Evolutionary conservation across 2,329 filamentous ascomycete genomes (phyloP).

Genomic region (Pseudocercospora fuligena): DNA sequence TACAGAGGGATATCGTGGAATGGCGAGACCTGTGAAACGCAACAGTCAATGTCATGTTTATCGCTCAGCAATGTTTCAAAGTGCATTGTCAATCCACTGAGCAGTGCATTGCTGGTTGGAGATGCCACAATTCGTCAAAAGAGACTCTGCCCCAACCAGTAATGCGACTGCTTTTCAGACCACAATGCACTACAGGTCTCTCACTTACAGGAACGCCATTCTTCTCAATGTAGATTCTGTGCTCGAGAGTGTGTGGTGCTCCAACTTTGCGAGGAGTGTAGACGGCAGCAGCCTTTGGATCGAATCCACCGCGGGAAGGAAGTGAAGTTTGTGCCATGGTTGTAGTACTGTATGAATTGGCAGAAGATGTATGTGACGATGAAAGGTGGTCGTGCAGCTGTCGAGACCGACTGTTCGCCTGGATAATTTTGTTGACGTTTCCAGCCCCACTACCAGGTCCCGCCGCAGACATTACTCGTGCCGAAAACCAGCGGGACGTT

Average conservation of each 20-base stretch:
- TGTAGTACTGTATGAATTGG: slow-evolving; percentile 21
- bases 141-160: background rate
- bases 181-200: background rate
- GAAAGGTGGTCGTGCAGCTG: slow-evolving; percentile 34
- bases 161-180: background rate
- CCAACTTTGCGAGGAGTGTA: slow-evolving; percentile 87
- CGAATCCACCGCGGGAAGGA: slow-evolving; percentile 37
- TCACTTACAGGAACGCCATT: slow-evolving; percentile 74
- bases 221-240: slow-evolving; percentile 97
- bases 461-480: slow-evolving; percentile 22
- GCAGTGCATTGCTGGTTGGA: background rate
- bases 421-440: slow-evolving; percentile 32
- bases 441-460: slow-evolving; percentile 31
- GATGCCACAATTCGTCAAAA: background rate
- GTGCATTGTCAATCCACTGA: background rate
- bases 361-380: slow-evolving; percentile 6
- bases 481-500: slow-evolving; percentile 21
- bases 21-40: slow-evolving; percentile 69
- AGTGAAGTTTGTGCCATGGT: slow-evolving; percentile 29
- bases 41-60: background rate
- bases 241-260: slow-evolving; percentile 90
- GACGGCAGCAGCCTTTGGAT: slow-evolving; percentile 62
- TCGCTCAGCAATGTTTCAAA: background rate
- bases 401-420: slow-evolving; percentile 26
- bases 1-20: slow-evolving; percentile 99